These are phyloP conservation scores for Scleroderma citrinum DNA, from an alignment of 768 basidiomycete genomes.

Conservation along the genomic window DNA sequence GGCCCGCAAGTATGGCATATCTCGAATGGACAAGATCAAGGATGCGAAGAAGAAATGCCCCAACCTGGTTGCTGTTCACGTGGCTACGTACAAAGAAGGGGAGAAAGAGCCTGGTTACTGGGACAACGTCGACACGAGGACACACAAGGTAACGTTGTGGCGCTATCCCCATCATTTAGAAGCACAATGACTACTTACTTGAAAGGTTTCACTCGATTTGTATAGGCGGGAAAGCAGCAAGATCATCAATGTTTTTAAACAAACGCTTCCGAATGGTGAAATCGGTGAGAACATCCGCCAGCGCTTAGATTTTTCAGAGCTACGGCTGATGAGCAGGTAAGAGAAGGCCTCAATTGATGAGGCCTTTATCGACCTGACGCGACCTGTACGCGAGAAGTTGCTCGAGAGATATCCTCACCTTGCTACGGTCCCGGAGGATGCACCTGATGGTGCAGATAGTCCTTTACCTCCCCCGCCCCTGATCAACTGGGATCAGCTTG, in stretches of 20 bases:
- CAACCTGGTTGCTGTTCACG: constrained; percentile 78
- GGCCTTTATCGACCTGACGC: constrained; percentile 89
- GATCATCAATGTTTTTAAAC: constrained; percentile 78
- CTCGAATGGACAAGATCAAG: constrained; percentile 78
- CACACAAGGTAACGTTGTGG: constrained; percentile 70
- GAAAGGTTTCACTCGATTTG: constrained; percentile 84
- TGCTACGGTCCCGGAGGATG: constrained; percentile 57
- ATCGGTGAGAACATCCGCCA: constrained; percentile 48
- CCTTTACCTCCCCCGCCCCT: constrained; percentile 69
- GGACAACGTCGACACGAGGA: constrained; percentile 81
- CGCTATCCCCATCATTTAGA: background rate
- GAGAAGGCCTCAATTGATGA: constrained; percentile 99
- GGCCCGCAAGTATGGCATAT: constrained; percentile 88
- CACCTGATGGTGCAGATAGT: constrained; percentile 67
- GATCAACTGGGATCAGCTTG: constrained; percentile 53
- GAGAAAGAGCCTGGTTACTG: constrained; percentile 85
- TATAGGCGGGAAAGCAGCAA: constrained; percentile 89
- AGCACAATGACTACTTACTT: background rate
- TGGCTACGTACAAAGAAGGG: constrained; percentile 90
- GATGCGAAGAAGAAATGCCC: constrained; percentile 88
- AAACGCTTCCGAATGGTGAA: constrained; percentile 71
- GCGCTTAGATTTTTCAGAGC: background rate
- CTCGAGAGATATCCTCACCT: constrained; percentile 76
- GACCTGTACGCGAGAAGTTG: constrained; percentile 68
- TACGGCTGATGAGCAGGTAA: constrained; percentile 24